These are phyloP conservation scores for Botryosphaeria dothidea DNA, from an alignment of 2,329 filamentous ascomycete species.

Conservation along the genomic window DNA sequence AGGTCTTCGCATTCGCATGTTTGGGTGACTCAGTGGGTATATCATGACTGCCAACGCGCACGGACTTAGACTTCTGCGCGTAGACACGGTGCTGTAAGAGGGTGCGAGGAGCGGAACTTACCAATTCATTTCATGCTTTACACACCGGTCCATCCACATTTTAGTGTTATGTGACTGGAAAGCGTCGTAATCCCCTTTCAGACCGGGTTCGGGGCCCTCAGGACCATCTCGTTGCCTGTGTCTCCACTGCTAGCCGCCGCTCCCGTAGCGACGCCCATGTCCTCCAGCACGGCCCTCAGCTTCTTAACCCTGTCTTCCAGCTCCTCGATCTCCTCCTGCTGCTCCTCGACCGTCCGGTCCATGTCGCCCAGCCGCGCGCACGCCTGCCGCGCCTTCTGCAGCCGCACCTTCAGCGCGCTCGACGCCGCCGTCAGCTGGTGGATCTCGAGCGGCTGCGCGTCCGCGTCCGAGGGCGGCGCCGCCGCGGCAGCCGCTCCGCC, in stretches of 20 bases:
- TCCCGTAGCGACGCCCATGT: conserved; percentile 27
- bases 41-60: too few relatives aligned
- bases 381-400: conserved; percentile 73
- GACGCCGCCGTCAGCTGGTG: conserved; percentile 81
- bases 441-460: conserved; percentile 51
- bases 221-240: not conserved
- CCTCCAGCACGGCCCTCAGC: conserved; percentile 52
- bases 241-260: not conserved
- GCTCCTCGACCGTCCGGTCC: conserved; percentile 64
- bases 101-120: not conserved
- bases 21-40: too few relatives aligned
- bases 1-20: too few relatives aligned
- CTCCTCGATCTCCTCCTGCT: conserved; percentile 68
- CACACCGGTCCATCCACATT: not conserved
- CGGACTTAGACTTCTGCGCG: too few relatives aligned
- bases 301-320: conserved; percentile 64
- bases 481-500: conserved; percentile 34
- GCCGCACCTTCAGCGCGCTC: conserved; percentile 76
- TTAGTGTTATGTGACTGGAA: not conserved
- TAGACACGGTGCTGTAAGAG: too few relatives aligned
- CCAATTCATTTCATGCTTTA: not conserved
- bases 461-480: conserved; percentile 25
- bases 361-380: conserved; percentile 70
- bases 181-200: not conserved
- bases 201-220: not conserved